A percentile compares a stretch with the other conserved stretches of the same genome.
Conservation (phyloP, 371 early-diverging fungal species). For the Actinomucor elegans region DNA sequence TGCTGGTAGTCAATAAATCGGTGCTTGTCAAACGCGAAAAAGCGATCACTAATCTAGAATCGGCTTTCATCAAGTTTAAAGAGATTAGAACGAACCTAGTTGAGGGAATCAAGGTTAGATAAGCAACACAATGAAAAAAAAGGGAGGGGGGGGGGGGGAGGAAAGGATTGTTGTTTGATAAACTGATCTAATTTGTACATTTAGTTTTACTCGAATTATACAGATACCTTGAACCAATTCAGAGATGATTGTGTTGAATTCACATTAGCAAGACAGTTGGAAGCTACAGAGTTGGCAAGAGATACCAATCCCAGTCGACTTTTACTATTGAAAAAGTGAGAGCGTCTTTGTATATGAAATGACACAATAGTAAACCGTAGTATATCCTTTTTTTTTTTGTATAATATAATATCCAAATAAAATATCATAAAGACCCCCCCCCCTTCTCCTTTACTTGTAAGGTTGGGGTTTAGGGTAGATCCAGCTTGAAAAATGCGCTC, state of each 20-base stretch:
- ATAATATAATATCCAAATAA: no score
- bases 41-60: slow-evolving; percentile 68
- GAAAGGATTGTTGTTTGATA: not conserved
- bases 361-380: no score
- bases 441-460: no score
- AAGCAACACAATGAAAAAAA: not conserved
- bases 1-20: slow-evolving; percentile 40
- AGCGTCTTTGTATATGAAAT: no score
- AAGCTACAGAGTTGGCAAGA: slow-evolving; percentile 60
- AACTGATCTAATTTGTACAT: not conserved
- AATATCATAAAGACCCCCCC: no score
- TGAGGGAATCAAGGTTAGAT: slow-evolving; percentile 63
- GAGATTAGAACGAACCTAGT: slow-evolving; percentile 65
- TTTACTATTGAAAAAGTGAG: slow-evolving; percentile 11
- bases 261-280: slow-evolving; percentile 68
- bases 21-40: slow-evolving; percentile 59
- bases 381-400: no score
- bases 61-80: slow-evolving; percentile 63
- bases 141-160: no score
- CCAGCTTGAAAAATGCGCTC: no score
- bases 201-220: slow-evolving; percentile 75
- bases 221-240: slow-evolving; percentile 59
- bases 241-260: slow-evolving; percentile 67
- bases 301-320: slow-evolving; percentile 14
- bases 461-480: no score